These are phyloP conservation scores for Paraphoma chrysanthemicola DNA, from an alignment of 2,329 filamentous ascomycete genomes.

Conservation along the genomic window DNA sequence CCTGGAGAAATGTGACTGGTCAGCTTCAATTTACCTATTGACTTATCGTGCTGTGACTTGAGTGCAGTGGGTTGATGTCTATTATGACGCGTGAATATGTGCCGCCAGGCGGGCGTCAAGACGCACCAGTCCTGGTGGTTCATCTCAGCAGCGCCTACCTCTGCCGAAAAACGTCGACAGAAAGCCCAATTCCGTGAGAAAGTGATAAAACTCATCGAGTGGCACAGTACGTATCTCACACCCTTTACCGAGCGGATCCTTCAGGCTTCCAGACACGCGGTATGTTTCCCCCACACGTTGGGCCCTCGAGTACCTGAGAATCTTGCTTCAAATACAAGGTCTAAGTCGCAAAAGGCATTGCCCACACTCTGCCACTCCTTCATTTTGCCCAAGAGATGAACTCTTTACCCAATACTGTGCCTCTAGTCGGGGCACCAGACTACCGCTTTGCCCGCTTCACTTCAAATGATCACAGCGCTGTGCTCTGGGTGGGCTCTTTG, in stretches of 20 bases:
- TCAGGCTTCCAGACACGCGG: background rate
- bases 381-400: background rate
- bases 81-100: background rate
- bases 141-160: background rate
- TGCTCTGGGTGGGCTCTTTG: conserved; percentile 5
- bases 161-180: background rate
- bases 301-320: background rate
- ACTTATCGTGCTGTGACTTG: background rate
- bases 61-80: background rate
- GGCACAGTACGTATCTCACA: background rate
- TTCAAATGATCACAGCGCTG: conserved; percentile 6
- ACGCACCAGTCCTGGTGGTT: background rate
- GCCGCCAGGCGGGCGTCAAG: background rate
- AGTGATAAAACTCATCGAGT: background rate
- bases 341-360: background rate
- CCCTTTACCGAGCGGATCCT: background rate
- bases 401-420: background rate
- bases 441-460: conserved; percentile 9
- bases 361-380: background rate
- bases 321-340: background rate
- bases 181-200: background rate
- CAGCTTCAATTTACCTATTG: background rate
- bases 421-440: background rate
- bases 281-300: background rate
- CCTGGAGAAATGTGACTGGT: background rate